These are phyloP conservation scores for Amanita jacksonii DNA, from an alignment of 768 basidiomycete genomes.

Conservation along the genomic window DNA sequence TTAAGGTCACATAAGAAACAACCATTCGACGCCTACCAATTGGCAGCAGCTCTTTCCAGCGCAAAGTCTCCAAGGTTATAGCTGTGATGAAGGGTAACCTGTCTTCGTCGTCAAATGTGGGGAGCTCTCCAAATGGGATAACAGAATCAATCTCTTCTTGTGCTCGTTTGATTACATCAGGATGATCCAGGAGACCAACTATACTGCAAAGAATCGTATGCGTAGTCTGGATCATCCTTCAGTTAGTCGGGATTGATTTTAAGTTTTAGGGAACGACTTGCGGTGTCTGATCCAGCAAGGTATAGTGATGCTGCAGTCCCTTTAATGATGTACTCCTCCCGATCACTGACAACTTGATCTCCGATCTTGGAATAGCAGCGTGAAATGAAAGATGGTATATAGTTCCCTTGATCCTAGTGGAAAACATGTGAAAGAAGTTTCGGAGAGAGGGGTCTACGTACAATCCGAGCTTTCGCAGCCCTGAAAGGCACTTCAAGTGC, in stretches of 20 bases:
- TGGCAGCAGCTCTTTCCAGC: conserved; percentile 19
- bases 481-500: too few species aligned
- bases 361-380: conserved; percentile 10
- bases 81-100: conserved; percentile 24
- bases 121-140: conserved; percentile 21
- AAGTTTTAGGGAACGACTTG: conserved; percentile 8
- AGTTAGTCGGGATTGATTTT: background rate
- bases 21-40: too few species aligned
- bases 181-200: conserved; percentile 21
- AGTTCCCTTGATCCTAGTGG: conserved; percentile 12
- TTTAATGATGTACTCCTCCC: conserved; percentile 16
- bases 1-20: too few species aligned
- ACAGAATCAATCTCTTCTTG: conserved; percentile 26
- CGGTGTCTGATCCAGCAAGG: conserved; percentile 15
- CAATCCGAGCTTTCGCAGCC: conserved; percentile 18
- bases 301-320: conserved; percentile 16
- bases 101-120: conserved; percentile 20
- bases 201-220: conserved; percentile 21
- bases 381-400: conserved; percentile 13
- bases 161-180: conserved; percentile 21
- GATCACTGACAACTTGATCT: conserved; percentile 7
- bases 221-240: conserved; percentile 19
- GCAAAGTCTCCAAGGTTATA: conserved; percentile 19
- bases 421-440: conserved; percentile 13
- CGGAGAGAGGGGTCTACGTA: too few species aligned